phyloP scores from a whole-genome alignment of 1,284 basidiomycete genomes.

The Phellinidium pouzarii region DNA sequence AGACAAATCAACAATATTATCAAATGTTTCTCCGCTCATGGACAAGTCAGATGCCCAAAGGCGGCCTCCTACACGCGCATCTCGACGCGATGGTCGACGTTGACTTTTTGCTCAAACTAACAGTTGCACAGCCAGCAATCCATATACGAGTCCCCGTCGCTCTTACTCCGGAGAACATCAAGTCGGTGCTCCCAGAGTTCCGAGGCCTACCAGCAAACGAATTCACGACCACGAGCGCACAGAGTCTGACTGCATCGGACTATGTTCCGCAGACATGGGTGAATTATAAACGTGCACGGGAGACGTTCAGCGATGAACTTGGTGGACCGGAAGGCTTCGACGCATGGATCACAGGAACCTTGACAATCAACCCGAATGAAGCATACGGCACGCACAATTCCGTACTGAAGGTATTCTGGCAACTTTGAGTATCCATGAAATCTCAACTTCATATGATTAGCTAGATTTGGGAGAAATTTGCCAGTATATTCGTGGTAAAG shows the following conservation, averaged over 20 bases:
- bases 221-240: slow-evolving; percentile 27
- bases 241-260: slow-evolving; percentile 36
- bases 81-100: slow-evolving; percentile 62
- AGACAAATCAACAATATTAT: background rate
- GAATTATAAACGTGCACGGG: slow-evolving; percentile 44
- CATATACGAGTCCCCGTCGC: slow-evolving; percentile 43
- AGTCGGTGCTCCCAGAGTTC: slow-evolving; percentile 44
- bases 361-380: slow-evolving; percentile 61
- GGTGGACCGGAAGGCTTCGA: slow-evolving; percentile 63
- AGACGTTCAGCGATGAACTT: slow-evolving; percentile 41
- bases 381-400: slow-evolving; percentile 68
- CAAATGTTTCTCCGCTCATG: background rate
- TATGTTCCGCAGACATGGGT: slow-evolving; percentile 49
- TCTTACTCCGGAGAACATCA: slow-evolving; percentile 34
- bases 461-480: slow-evolving; percentile 70
- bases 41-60: slow-evolving; percentile 62
- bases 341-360: slow-evolving; percentile 47
- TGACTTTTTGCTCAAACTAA: slow-evolving; percentile 42
- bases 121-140: slow-evolving; percentile 48
- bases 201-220: slow-evolving; percentile 34
- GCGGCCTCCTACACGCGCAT: slow-evolving; percentile 63
- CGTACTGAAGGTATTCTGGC: slow-evolving; percentile 44
- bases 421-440: background rate
- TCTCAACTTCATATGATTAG: background rate
- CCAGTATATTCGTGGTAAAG: slow-evolving; percentile 42